phyloP scores from a whole-genome alignment of 768 basidiomycete genomes.

The Gymnopilus dilepis region DNA sequence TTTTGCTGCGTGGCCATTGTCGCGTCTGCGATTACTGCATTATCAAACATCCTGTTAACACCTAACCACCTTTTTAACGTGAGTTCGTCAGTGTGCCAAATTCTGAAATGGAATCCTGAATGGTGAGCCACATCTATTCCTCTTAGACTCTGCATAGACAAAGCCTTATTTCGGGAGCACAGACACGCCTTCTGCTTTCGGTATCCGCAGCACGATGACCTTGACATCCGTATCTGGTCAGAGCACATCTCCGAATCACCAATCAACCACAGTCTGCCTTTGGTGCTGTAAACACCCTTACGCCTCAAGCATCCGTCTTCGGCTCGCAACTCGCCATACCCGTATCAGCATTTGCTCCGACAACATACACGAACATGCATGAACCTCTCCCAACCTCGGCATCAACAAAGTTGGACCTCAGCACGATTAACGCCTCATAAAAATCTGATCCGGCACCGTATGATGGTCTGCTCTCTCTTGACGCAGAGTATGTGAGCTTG shows the following conservation, averaged over 20 bases:
- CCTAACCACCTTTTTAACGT: too few species aligned
- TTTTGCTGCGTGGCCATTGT: constrained; percentile 67
- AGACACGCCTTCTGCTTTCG: constrained; percentile 22
- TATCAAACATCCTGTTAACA: too few species aligned
- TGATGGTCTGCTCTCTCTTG: constrained; percentile 56
- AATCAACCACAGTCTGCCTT: constrained; percentile 18
- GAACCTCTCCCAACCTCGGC: constrained; percentile 15
- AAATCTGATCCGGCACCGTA: constrained; percentile 59
- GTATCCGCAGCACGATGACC: constrained; percentile 12
- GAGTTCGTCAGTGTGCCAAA: too few species aligned
- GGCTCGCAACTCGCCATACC: too few species aligned
- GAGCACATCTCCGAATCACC: constrained; percentile 11
- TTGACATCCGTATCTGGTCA: constrained; percentile 19
- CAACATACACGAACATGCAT: not conserved
- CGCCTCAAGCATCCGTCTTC: not conserved
- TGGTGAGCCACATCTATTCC: constrained; percentile 63
- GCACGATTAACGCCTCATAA: constrained; percentile 31
- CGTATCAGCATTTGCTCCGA: too few species aligned
- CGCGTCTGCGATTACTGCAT: constrained; percentile 69
- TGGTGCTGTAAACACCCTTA: not conserved
- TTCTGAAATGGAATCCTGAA: too few species aligned
- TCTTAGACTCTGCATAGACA: constrained; percentile 3
- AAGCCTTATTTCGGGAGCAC: constrained; percentile 15
- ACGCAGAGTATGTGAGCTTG: constrained; percentile 52
- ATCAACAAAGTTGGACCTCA: constrained; percentile 18